Evolutionary conservation across 2,329 filamentous ascomycete species (phyloP).

Genomic region (Sporothrix humicola): DNA sequence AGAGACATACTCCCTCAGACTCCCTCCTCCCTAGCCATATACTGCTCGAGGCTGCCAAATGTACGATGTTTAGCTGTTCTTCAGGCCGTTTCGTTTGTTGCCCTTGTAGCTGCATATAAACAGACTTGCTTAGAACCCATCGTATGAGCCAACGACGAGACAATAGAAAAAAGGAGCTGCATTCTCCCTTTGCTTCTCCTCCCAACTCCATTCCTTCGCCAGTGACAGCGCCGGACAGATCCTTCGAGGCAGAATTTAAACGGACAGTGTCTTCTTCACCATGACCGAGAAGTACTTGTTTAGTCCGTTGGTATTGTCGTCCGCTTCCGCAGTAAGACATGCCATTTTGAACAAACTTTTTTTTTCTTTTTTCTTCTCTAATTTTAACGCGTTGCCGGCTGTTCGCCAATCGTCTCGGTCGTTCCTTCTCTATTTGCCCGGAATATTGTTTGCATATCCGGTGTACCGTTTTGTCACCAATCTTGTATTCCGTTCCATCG

Average conservation of each 20-base stretch:
- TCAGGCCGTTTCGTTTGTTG: too few relatives aligned
- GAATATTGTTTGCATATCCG: not conserved
- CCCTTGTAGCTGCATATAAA: not conserved
- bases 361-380: not conserved
- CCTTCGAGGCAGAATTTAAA: conserved; percentile 1
- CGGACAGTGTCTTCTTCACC: not conserved
- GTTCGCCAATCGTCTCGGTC: not conserved
- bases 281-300: not conserved
- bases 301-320: not conserved
- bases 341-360: not conserved
- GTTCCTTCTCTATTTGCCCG: not conserved
- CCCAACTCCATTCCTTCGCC: not conserved
- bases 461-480: not conserved
- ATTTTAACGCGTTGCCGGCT: not conserved
- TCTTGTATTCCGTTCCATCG: not conserved
- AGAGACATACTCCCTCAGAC: too few relatives aligned
- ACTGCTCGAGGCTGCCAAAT: too few relatives aligned
- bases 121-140: too few relatives aligned
- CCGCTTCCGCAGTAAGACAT: conserved; percentile 25
- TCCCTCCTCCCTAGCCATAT: not conserved
- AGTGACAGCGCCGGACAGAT: not conserved
- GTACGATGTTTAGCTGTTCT: too few relatives aligned
- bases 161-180: conserved; percentile 5
- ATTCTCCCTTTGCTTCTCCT: not conserved
- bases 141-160: conserved; percentile 6